Percentiles rank a stretch among this genome's conserved stretches.
These are phyloP conservation scores for Scutellaria minor DNA, from an alignment of 257 asterid genomes.

Conservation along the genomic window DNA sequence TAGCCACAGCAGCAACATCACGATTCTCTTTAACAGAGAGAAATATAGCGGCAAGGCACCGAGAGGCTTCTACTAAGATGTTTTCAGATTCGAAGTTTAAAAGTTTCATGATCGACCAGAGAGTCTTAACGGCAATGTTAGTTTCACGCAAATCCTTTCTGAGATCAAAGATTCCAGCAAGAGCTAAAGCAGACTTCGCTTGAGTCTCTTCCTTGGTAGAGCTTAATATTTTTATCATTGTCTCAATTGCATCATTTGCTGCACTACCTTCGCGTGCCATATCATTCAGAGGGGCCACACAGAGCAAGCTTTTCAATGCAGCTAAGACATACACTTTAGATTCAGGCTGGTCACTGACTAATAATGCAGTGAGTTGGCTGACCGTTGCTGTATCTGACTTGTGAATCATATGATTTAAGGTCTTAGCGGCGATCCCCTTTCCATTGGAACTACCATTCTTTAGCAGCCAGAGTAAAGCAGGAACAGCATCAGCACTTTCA, in stretches of 20 bases:
- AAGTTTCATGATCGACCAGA: conserved; percentile 68
- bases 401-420: conserved; percentile 96
- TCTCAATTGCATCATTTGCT: conserved; percentile 95
- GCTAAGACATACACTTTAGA: conserved; percentile 90
- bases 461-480: conserved; percentile 93
- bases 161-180: conserved; percentile 81
- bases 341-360: conserved; percentile 93
- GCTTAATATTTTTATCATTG: conserved; percentile 83
- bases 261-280: conserved; percentile 97
- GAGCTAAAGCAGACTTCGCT: conserved; percentile 87
- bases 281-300: conserved; percentile 80
- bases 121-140: conserved; percentile 67
- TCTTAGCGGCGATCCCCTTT: conserved; percentile 95
- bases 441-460: conserved; percentile 96
- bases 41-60: conserved; percentile 89
- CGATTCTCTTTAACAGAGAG: conserved; percentile 86
- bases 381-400: conserved; percentile 97
- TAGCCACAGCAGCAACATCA: conserved; percentile 82
- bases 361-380: conserved; percentile 95
- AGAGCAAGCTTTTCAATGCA: conserved; percentile 90
- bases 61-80: conserved; percentile 71
- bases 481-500: conserved; percentile 99
- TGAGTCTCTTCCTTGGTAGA: conserved; percentile 91
- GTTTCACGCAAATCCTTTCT: conserved; percentile 95
- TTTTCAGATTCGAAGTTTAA: conserved; percentile 72